Evolutionary conservation across 177 flowering plant genomes (phyloP), one percentile per base, ranked within the genome.

Genomic region (Vitis hybrid): DNA sequence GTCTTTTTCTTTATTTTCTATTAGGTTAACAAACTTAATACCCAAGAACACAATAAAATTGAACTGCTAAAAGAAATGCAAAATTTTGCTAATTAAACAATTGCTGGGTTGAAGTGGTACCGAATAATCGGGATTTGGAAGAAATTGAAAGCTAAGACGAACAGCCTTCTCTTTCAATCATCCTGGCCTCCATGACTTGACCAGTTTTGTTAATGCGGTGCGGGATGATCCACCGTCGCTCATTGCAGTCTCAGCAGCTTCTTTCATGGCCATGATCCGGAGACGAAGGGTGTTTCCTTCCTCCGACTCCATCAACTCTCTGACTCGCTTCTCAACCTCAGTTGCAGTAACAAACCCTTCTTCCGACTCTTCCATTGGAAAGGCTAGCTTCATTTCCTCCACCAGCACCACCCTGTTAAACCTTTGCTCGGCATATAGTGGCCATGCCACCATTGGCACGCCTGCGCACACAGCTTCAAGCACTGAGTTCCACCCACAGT

Each of bases 391-490:
- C 63, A 59, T 7, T 17, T 59, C 63, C 63, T 59, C 62, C 12
- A 59, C 62, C 62, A 59, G 4, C 62, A 59, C 38, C 24, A 59
- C 31, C 62, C 31, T 19, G 22, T 59, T 59, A 19, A 59, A 24
- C 31, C 31, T 59, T 59, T 59, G 62, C 62, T 59, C 63, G 4
- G 63, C 63, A 6, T 59, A 59, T 2, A 59, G 63, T 20, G 63
- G 63, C 63, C 63, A 59, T 7, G 31, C 24, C 24, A 59, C 14
- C 63, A 59, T 59, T 10, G 63, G 63, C 22, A 59, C 63, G 12
- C 63, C 63, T 6, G 10, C 12, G 0, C 31, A 19, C 0, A 59
- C 24, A 0, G 63, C 63, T 59, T 59, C 63, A 22, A 20, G 13
- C 7, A 59, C 62, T 12, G 63, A 20, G 63, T 59, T 59, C 63